phyloP scores from a whole-genome alignment of 495 filamentous ascomycete genomes.

The Aspergillus carlsbadensis region DNA sequence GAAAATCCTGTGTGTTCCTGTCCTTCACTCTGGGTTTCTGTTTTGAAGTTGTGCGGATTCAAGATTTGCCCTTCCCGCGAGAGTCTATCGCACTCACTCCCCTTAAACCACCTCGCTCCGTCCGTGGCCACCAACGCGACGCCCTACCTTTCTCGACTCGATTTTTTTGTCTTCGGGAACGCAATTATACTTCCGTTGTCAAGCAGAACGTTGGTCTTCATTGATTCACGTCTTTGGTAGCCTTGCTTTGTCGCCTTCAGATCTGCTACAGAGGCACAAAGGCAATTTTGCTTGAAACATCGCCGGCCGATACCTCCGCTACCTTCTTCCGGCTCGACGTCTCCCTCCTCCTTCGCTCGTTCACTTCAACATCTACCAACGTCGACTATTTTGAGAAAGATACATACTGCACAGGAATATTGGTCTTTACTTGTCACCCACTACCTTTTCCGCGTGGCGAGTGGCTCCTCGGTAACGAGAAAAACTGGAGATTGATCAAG shows the following conservation, averaged over 20 bases:
- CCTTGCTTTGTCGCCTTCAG: constrained; percentile 7
- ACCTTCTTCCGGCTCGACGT: constrained; percentile 10
- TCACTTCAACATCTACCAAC: not conserved
- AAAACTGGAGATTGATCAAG: constrained; percentile 8
- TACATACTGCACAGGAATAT: constrained; percentile 5
- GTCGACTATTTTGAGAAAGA: not conserved
- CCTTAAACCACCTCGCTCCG: constrained; percentile 24
- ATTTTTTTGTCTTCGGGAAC: constrained; percentile 3
- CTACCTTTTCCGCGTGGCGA: constrained; percentile 6
- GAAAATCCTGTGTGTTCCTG: constrained; percentile 11
- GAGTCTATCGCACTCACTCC: constrained; percentile 28
- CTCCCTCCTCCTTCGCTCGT: constrained; percentile 7
- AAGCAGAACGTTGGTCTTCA: not conserved
- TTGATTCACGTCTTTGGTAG: constrained; percentile 7
- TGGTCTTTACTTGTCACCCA: not conserved
- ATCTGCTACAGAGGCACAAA: constrained; percentile 13
- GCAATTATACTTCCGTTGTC: constrained; percentile 6
- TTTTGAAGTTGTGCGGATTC: constrained; percentile 21
- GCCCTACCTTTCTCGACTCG: constrained; percentile 11
- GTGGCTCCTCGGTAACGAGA: not conserved
- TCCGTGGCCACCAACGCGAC: constrained; percentile 16
- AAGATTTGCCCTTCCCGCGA: constrained; percentile 24
- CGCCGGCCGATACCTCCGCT: constrained; percentile 26
- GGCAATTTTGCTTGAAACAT: constrained; percentile 25
- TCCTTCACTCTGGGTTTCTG: constrained; percentile 1